Evolutionary conservation across 1,139 yeast genomes (phyloP).

Genomic region (Suhomyces choctaworum): DNA sequence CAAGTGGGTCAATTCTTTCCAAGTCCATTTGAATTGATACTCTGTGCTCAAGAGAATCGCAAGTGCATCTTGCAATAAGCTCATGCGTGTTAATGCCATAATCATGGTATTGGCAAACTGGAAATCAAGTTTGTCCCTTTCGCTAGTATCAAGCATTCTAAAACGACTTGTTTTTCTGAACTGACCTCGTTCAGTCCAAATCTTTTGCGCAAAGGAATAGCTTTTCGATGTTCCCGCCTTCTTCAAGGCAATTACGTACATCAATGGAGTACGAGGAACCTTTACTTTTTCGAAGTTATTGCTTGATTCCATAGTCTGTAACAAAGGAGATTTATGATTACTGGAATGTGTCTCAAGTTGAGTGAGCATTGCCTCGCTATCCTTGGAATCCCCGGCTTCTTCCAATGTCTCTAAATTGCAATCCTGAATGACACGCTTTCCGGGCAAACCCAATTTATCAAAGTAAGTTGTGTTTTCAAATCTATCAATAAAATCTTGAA

Average conservation of each 20-base stretch:
- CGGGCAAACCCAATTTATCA: slow-evolving; percentile 28
- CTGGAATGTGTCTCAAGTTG: not conserved
- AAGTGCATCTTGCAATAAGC: slow-evolving; percentile 66
- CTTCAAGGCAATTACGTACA: slow-evolving; percentile 64
- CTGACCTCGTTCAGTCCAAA: slow-evolving; percentile 79
- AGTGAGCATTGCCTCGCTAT: not conserved
- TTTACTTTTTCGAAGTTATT: slow-evolving; percentile 16
- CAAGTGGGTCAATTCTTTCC: slow-evolving; percentile 52
- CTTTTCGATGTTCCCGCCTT: slow-evolving; percentile 62
- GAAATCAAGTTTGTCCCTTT: slow-evolving; percentile 58
- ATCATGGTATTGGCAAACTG: slow-evolving; percentile 69
- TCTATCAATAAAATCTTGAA: slow-evolving; percentile 52
- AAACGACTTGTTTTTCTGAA: slow-evolving; percentile 59
- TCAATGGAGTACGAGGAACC: slow-evolving; percentile 48
- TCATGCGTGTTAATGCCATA: slow-evolving; percentile 49
- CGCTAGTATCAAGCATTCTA: slow-evolving; percentile 34
- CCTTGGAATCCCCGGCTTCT: slow-evolving; percentile 11
- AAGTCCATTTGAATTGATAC: slow-evolving; percentile 72
- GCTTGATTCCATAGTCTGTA: slow-evolving; percentile 15
- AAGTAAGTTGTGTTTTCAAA: slow-evolving; percentile 51
- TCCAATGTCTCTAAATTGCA: slow-evolving; percentile 23
- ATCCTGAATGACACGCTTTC: slow-evolving; percentile 18
- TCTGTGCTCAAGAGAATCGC: slow-evolving; percentile 66
- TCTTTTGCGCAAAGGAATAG: slow-evolving; percentile 55
- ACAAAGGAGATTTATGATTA: slow-evolving; percentile 28